Base-by-base conservation (phyloP, 768 basidiomycete genomes). In the Xerocomellus dryophilus region DNA sequence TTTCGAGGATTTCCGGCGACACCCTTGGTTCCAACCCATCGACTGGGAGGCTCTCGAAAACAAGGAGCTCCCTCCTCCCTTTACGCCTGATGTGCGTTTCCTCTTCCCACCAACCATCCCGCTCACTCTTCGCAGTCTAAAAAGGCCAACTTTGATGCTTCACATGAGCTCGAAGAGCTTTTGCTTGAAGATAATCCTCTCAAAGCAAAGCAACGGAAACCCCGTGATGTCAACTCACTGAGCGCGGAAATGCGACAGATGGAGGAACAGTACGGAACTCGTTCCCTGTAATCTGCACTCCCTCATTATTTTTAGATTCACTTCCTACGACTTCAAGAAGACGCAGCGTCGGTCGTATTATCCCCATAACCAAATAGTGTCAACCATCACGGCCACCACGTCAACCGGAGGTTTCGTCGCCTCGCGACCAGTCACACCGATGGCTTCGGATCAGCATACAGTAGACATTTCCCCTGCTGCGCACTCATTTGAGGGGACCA, bases 81-180 rank as follows among this genome's bases (percentile, higher is more conserved):
- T 98, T 64, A 80, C 90, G 51, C 96, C 96, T 35, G 96, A 98
- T 59, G 88, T 88, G 67, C 61, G 84, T 76, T 34, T 36, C 32
- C 15, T 43, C 20, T 42, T 40, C 20, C 29, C 20, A 25, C 23
- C 3, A 25, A 25, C 23, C 5, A 25, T 25, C 20, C 12, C 34
- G 32, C 50, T 47, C 51, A 54, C 52, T n/a, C 50, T 60, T 15
- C 0, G 6, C 65, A 98, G 95, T 86, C 87, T n/a, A 98, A 98
- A 76, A 97, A 97, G 73, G 93, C 96, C 29, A 98, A 99, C 71
- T 99, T 99, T 67, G 96, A 99, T 67, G 95, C 96, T 25, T 98
- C 96, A 12, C 95, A 98, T 66, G 96, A 99, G 71, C 75, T 99
- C 34, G 96, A 99, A 66, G 96, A 99, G 72, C 78, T 99, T 20